A percentile compares a stretch with the other conserved stretches of the same genome.
These are phyloP conservation scores for Eimeria necatrix DNA, from an alignment of 169 alveolate species.

Conservation along the genomic window DNA sequence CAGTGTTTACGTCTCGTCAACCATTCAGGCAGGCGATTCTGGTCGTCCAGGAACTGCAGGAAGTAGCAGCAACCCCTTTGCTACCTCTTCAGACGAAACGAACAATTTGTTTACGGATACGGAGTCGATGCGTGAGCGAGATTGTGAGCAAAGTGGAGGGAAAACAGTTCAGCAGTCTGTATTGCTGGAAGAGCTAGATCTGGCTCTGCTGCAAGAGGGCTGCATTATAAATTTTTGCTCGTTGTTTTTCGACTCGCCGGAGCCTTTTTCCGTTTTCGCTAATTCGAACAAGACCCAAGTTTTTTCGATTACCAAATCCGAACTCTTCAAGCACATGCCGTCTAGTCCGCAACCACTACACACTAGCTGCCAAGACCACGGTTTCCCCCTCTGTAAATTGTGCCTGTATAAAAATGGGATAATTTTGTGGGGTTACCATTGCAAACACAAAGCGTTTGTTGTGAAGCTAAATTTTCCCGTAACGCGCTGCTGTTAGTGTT, in stretches of 20 bases:
- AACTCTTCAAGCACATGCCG: constrained; percentile 67
- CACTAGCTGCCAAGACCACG: no score
- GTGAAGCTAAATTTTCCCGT: no score
- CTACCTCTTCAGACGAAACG: neutral
- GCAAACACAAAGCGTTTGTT: no score
- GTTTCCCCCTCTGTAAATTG: no score
- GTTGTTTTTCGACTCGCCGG: constrained; percentile 45
- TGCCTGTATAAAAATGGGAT: no score
- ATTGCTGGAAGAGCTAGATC: constrained; percentile 55
- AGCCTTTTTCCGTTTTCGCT: constrained; percentile 66
- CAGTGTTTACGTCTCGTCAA: neutral
- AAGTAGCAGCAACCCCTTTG: neutral
- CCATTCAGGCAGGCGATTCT: constrained; percentile 37
- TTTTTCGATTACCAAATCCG: constrained; percentile 60
- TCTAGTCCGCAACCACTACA: constrained; percentile 6
- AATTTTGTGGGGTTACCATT: no score
- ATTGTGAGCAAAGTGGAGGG: neutral
- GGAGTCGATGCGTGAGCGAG: neutral
- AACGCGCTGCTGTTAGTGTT: no score
- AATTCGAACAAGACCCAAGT: constrained; percentile 54
- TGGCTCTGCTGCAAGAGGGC: constrained; percentile 67
- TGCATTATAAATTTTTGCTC: constrained; percentile 61
- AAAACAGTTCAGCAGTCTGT: neutral
- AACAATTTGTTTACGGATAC: neutral
- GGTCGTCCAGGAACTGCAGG: constrained; percentile 39